Conservation (phyloP, 2,329 filamentous ascomycete species). For the Fusarium hostae region DNA sequence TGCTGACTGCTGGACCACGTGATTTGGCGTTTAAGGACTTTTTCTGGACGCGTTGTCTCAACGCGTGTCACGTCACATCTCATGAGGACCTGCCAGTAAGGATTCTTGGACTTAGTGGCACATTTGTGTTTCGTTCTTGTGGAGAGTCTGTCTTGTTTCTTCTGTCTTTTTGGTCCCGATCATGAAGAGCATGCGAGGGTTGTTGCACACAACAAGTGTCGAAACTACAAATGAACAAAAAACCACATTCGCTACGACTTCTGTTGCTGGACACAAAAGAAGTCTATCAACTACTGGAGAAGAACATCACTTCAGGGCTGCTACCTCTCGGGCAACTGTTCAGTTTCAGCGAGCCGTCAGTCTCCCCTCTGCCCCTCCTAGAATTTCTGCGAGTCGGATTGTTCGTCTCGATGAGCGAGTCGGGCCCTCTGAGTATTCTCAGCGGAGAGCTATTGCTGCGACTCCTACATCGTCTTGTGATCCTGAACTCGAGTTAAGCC, state of each 20-base stretch:
- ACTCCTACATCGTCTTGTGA: constrained; percentile 65
- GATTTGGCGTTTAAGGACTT: constrained; percentile 11
- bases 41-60: constrained; percentile 12
- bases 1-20: constrained; percentile 40
- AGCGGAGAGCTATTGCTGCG: constrained; percentile 61
- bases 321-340: constrained; percentile 18
- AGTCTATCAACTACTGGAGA: constrained; percentile 42
- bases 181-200: constrained; percentile 56
- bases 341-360: constrained; percentile 51
- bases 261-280: constrained; percentile 63
- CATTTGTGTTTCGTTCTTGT: background rate
- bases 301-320: constrained; percentile 9
- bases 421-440: constrained; percentile 64
- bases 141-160: background rate
- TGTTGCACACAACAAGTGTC: constrained; percentile 63
- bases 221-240: constrained; percentile 56
- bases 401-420: constrained; percentile 45
- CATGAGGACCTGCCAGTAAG: background rate
- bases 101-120: background rate
- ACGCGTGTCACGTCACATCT: constrained; percentile 21
- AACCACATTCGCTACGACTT: constrained; percentile 53
- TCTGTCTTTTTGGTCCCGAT: constrained; percentile 16
- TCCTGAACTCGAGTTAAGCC: constrained; percentile 68
- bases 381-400: constrained; percentile 60
- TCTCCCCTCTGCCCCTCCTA: constrained; percentile 46